A percentile compares a stretch with the other conserved stretches of the same genome.
Evolutionary conservation across 2,329 filamentous ascomycete genomes (phyloP).

Genomic region (Calonectria pteridis): DNA sequence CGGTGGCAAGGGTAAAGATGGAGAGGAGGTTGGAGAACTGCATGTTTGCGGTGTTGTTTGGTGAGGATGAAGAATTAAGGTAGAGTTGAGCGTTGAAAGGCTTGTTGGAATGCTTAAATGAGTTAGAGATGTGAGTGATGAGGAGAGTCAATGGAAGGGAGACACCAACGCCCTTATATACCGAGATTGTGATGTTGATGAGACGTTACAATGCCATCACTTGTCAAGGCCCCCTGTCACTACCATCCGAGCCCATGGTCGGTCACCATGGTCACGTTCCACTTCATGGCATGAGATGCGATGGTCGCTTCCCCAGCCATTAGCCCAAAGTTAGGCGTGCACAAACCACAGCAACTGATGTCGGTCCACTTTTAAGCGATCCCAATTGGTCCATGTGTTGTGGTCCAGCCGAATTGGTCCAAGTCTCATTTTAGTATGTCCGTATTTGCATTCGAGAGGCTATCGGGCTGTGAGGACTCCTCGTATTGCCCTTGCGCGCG

Average conservation of each 20-base stretch:
- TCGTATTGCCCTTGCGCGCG: neutral
- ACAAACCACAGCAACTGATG: neutral
- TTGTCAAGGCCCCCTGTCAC: neutral
- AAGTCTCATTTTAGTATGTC: neutral
- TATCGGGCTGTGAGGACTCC: neutral
- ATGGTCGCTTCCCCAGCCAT: neutral
- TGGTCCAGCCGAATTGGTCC: neutral
- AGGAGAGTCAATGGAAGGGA: neutral
- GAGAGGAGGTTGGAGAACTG: conserved; percentile 56
- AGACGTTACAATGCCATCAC: neutral
- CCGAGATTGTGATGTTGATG: neutral
- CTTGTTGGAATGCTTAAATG: neutral
- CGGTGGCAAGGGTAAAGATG: conserved; percentile 53
- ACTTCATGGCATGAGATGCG: neutral
- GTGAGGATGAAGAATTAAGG: conserved; percentile 22
- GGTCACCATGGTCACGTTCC: neutral
- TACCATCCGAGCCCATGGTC: neutral
- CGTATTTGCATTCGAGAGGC: neutral
- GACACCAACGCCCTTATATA: neutral
- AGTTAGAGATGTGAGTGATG: conserved; percentile 12
- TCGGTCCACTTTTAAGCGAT: neutral
- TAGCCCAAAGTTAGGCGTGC: neutral
- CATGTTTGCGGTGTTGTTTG: conserved; percentile 52
- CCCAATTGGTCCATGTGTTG: neutral
- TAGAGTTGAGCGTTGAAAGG: conserved; percentile 17